These are phyloP conservation scores for Monosporascus sp. DNA, from an alignment of 2,329 filamentous ascomycete species.

Conservation along the genomic window DNA sequence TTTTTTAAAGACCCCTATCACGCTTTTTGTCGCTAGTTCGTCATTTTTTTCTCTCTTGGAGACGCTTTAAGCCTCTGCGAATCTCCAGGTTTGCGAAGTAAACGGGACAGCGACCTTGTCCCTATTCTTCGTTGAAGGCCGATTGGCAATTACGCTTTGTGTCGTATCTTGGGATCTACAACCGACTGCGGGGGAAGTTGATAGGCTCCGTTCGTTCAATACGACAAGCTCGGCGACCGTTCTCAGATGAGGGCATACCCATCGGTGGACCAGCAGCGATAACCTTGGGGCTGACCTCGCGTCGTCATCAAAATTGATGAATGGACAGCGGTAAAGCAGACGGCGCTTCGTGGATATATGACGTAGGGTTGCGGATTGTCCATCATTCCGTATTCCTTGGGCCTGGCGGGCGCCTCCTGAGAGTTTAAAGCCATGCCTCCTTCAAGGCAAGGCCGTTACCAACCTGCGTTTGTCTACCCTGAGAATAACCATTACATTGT, in stretches of 20 bases:
- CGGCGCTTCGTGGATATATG: not conserved
- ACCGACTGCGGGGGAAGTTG: not conserved
- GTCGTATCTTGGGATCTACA: not conserved
- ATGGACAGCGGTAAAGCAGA: not conserved
- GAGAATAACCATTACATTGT: not conserved
- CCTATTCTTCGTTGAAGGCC: not conserved
- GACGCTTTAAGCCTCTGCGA: not conserved
- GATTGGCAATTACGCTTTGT: not conserved
- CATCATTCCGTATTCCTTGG: not conserved
- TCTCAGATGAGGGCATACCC: not conserved
- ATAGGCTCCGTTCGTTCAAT: not conserved
- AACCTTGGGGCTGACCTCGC: not conserved
- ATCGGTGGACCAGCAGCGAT: not conserved
- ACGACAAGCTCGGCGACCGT: not conserved
- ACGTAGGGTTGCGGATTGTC: not conserved
- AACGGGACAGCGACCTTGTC: not conserved
- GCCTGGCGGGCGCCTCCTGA: not conserved
- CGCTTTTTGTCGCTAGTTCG: not conserved
- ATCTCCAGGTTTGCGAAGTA: not conserved
- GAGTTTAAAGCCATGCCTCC: slow-evolving; percentile 19
- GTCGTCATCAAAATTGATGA: not conserved
- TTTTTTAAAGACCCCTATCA: not conserved
- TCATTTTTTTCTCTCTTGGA: not conserved
- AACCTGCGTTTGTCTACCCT: slow-evolving; percentile 25
- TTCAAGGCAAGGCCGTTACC: slow-evolving; percentile 22